These are phyloP conservation scores for Fragilaria crotonensis DNA, from an alignment of 108 stramenopile genomes.

Conservation along the genomic window DNA sequence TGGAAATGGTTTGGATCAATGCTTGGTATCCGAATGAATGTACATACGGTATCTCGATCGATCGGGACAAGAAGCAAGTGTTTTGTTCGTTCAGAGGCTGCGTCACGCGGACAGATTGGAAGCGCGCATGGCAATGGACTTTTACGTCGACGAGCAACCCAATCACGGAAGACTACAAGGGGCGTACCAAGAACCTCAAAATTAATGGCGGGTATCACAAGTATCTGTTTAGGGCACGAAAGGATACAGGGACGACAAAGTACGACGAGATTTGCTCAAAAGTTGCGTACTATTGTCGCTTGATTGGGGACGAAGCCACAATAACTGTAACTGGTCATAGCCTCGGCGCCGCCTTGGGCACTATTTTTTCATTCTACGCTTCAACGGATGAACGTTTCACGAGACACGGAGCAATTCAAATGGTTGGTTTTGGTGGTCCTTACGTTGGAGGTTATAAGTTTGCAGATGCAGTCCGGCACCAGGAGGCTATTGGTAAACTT, in stretches of 20 bases:
- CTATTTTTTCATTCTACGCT: conserved; percentile 52
- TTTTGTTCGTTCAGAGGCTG: conserved; percentile 63
- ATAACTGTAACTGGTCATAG: conserved; percentile 51
- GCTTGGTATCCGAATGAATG: conserved; percentile 64
- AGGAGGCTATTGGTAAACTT: conserved; percentile 38
- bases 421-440: conserved; percentile 54
- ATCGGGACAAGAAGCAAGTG: conserved; percentile 47
- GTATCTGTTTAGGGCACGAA: conserved; percentile 52
- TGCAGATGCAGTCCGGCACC: conserved; percentile 51
- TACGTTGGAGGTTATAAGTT: conserved; percentile 48
- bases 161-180: conserved; percentile 45
- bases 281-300: conserved; percentile 42
- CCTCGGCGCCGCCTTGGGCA: conserved; percentile 49
- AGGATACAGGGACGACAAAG: conserved; percentile 54
- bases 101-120: conserved; percentile 57
- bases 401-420: conserved; percentile 38
- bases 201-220: conserved; percentile 49
- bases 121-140: conserved; percentile 28
- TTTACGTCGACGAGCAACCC: conserved; percentile 41
- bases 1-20: conserved; percentile 60
- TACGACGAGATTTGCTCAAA: conserved; percentile 65
- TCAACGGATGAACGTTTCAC: conserved; percentile 64
- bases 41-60: conserved; percentile 52
- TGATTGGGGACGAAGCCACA: conserved; percentile 40
- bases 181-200: conserved; percentile 20